Percentiles rank a stretch among this genome's conserved stretches.
phyloP scores from a whole-genome alignment of 805 yeast genomes.

The Lipomyces chichibuensis region DNA sequence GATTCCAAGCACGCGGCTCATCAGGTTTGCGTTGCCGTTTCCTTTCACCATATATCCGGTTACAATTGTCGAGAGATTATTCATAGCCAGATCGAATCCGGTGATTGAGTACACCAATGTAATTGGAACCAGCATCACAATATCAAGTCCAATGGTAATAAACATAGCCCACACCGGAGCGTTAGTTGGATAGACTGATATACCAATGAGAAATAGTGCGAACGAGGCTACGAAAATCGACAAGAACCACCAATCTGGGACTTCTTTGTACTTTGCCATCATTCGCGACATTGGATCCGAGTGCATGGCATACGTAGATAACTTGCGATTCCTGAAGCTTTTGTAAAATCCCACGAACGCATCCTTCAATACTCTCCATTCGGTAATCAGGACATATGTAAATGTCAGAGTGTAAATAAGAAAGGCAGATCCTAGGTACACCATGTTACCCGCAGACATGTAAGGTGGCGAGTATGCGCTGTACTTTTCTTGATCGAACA shows the following conservation, averaged over 20 bases:
- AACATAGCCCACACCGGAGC: constrained; percentile 67
- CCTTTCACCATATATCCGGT: constrained; percentile 69
- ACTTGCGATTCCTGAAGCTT: constrained; percentile 6
- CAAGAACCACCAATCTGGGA: constrained; percentile 67
- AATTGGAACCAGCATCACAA: constrained; percentile 62
- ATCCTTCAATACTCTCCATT: constrained; percentile 11
- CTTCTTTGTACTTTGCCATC: constrained; percentile 61
- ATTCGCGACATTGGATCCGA: constrained; percentile 37
- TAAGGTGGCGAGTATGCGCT: constrained; percentile 66
- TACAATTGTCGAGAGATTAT: constrained; percentile 63
- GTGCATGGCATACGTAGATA: constrained; percentile 8
- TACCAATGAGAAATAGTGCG: constrained; percentile 40
- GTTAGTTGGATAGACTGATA: constrained; percentile 45
- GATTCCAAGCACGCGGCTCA: constrained; percentile 46
- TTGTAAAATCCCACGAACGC: constrained; percentile 1
- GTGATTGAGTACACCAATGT: constrained; percentile 66
- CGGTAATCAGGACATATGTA: constrained; percentile 43
- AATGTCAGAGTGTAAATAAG: constrained; percentile 61
- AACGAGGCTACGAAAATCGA: constrained; percentile 50
- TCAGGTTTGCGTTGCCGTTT: constrained; percentile 58
- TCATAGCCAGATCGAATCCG: constrained; percentile 61
- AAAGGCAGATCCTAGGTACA: constrained; percentile 61
- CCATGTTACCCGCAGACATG: constrained; percentile 63
- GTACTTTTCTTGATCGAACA: constrained; percentile 54
- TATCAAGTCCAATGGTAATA: constrained; percentile 58